Percentiles rank a stretch among this genome's conserved stretches.
These are phyloP conservation scores for Volvariella surrecta DNA, from an alignment of 1,284 basidiomycete genomes.

Conservation along the genomic window DNA sequence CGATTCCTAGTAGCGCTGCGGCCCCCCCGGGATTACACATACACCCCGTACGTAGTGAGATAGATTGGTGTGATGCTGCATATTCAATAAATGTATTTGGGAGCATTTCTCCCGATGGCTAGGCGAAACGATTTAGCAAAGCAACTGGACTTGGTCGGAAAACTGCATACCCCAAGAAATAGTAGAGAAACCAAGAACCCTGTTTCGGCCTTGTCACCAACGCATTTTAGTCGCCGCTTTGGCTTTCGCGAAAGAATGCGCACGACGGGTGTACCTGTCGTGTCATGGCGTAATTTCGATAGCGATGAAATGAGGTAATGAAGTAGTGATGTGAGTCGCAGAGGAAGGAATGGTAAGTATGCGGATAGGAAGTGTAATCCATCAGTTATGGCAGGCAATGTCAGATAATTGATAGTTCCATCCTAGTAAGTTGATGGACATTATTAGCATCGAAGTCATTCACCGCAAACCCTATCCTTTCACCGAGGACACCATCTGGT, in stretches of 20 bases:
- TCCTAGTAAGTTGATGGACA: conserved; percentile 41
- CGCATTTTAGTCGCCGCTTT: conserved; percentile 37
- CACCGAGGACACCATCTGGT: too few species aligned
- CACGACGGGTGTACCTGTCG: conserved; percentile 46
- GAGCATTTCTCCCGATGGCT: conserved; percentile 58
- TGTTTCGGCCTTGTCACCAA: conserved; percentile 59
- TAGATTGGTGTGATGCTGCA: conserved; percentile 50
- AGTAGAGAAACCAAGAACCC: conserved; percentile 59
- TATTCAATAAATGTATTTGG: conserved; percentile 66
- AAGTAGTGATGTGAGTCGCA: conserved; percentile 59
- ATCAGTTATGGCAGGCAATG: conserved; percentile 64
- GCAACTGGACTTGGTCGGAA: conserved; percentile 10
- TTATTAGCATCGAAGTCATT: background rate
- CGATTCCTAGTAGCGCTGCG: conserved; percentile 57
- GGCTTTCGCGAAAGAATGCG: conserved; percentile 57
- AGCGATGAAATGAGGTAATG: conserved; percentile 48
- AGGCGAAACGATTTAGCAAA: conserved; percentile 6
- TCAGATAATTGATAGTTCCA: conserved; percentile 76
- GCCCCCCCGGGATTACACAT: conserved; percentile 82
- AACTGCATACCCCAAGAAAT: conserved; percentile 50
- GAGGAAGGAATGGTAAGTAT: conserved; percentile 68
- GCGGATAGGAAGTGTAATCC: conserved; percentile 68
- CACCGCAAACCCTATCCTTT: background rate
- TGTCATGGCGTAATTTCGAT: conserved; percentile 47
- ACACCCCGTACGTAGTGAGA: conserved; percentile 75